Evolutionary conservation across 192 early-diverging fungal species (phyloP).

Genomic region (Cetraspora pellucida): DNA sequence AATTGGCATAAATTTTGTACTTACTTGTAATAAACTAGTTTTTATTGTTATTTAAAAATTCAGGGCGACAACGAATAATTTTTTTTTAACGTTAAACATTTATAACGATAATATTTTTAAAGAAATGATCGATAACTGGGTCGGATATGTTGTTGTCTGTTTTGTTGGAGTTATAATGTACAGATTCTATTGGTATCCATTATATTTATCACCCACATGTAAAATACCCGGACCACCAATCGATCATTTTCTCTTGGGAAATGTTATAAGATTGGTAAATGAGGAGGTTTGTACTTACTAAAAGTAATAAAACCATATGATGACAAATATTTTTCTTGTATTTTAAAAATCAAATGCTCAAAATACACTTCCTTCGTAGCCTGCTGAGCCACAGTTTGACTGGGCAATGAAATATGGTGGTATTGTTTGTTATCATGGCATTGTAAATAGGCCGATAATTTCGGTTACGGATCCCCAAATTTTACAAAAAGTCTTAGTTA

Average conservation of each 20-base stretch:
- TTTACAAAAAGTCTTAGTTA: conserved; percentile 48
- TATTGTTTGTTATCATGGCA: conserved; percentile 49
- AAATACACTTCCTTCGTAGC: conserved; percentile 12
- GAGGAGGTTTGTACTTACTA: neutral
- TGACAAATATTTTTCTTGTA: neutral
- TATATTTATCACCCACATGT: conserved; percentile 17
- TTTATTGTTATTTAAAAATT: no score
- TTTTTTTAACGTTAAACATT: no score
- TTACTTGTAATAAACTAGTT: no score
- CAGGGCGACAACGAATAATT: no score
- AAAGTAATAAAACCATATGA: neutral
- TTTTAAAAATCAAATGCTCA: neutral
- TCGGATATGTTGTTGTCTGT: no score
- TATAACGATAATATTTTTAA: no score
- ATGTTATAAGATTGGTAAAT: neutral
- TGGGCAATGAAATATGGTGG: conserved; percentile 59
- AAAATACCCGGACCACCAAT: conserved; percentile 20
- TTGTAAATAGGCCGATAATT: conserved; percentile 46
- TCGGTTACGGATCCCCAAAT: conserved; percentile 53
- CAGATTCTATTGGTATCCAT: neutral
- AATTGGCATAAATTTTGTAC: no score
- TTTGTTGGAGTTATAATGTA: neutral
- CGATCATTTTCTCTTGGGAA: conserved; percentile 11
- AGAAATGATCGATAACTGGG: no score
- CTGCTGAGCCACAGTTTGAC: conserved; percentile 43